Evolutionary conservation across 768 basidiomycete species (phyloP), one percentile per base, ranked within the genome.

Genomic region (Boletus speciosus): DNA sequence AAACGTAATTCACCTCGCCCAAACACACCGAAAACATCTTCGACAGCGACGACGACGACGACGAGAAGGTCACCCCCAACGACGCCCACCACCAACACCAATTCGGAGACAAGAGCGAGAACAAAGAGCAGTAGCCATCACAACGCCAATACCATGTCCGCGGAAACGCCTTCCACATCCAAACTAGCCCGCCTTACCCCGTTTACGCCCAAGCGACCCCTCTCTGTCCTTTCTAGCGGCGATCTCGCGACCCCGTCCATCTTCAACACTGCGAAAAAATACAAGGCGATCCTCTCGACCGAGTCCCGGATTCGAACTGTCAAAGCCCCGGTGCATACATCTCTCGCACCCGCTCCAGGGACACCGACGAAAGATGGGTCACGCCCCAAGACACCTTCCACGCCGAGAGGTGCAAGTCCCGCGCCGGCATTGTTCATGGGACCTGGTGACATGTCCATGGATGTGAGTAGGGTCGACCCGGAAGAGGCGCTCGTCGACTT

Each of bases 401-500:
- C 80, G 2, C 81, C 82, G 4, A 69, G 78, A 48, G 73, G 79
- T 6, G 75, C 79, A 34, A 84, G 79, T 58, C 81, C 82, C 0
- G 72, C 64, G 2, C 63, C 67, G 0, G 40, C 32, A 7, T 62
- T 79, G 21, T 73, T 73, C 66, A 76, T 75, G 41, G 69, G 72
- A 19, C 69, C 76, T 0, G 85, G 85, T 60, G 84, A 87, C 62
- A 61, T 68, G 66, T 66, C 66, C 25, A 89, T 87, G 85, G 88
- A 89, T 55, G 81, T 88, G 21, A 87, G 81, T 66, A 79, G 81
- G 49, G 78, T 88, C 38, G 86, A 91, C 66, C 81, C 78, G 6
- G 90, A 93, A 66, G 85, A 87, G 10, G 87, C 81, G 1, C 74
- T 93, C 10, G 83, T 93, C 7, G 90, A 93, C 67, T 87, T 74